A percentile compares a stretch with the other conserved stretches of the same genome.
These are phyloP conservation scores for Globisporangium rhizosaccharum DNA, from an alignment of 352 stramenopile species.

Conservation along the genomic window DNA sequence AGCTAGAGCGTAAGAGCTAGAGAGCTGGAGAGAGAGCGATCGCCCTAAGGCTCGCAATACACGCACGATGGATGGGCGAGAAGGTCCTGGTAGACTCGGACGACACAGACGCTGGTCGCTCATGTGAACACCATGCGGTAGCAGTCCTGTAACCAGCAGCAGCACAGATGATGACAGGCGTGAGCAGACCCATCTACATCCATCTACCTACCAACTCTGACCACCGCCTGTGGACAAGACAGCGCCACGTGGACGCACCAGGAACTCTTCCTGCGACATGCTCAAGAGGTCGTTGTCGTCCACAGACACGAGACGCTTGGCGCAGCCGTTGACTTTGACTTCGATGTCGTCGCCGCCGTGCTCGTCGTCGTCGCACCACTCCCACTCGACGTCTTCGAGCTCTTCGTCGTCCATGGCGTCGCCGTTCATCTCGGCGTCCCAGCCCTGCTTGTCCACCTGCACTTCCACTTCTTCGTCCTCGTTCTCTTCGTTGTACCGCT, in stretches of 20 bases:
- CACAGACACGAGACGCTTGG: slow-evolving; percentile 58
- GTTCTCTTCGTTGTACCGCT: slow-evolving; percentile 85
- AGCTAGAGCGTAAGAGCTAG: too few species aligned
- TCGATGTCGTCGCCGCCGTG: slow-evolving; percentile 33
- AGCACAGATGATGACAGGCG: neutral
- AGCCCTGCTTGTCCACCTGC: slow-evolving; percentile 76
- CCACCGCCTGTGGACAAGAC: slow-evolving; percentile 1
- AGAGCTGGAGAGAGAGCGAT: too few species aligned
- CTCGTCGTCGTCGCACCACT: slow-evolving; percentile 72
- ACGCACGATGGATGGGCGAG: neutral
- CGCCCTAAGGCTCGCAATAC: too few species aligned
- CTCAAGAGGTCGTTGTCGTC: slow-evolving; percentile 76
- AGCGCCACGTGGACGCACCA: slow-evolving; percentile 35
- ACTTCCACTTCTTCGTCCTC: slow-evolving; percentile 74
- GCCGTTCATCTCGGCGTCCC: slow-evolving; percentile 80
- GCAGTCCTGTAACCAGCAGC: slow-evolving; percentile 36
- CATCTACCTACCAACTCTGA: neutral
- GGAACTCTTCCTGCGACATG: slow-evolving; percentile 84
- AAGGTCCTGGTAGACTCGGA: neutral
- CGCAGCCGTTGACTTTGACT: slow-evolving; percentile 59
- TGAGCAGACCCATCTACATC: neutral
- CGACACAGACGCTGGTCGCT: neutral
- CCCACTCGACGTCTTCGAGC: slow-evolving; percentile 80
- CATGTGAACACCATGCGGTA: slow-evolving; percentile 55
- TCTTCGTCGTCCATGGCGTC: slow-evolving; percentile 70